Conservation (phyloP, 352 stramenopile species). For the Phytophthora kernoviae region DNA sequence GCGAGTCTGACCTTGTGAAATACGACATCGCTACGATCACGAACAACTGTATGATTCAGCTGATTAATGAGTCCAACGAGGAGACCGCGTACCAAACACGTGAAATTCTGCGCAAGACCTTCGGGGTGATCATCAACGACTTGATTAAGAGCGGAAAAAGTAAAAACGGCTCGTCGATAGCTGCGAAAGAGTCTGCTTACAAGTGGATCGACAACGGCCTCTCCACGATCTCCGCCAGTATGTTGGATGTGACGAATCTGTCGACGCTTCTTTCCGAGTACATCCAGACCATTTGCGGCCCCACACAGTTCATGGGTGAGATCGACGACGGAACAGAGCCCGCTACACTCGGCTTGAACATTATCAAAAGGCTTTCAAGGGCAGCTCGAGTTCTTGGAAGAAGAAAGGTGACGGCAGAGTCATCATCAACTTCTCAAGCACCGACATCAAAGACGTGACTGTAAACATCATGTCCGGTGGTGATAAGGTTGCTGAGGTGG, state of each 20-base stretch:
- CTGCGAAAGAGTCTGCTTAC: constrained; percentile 31
- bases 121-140: constrained; percentile 43
- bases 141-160: constrained; percentile 30
- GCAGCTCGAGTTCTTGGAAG: constrained; percentile 32
- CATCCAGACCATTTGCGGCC: constrained; percentile 50
- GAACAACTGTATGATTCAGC: constrained; percentile 31
- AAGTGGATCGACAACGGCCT: constrained; percentile 36
- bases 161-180: constrained; percentile 25
- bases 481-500: constrained; percentile 24
- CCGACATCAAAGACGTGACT: constrained; percentile 25
- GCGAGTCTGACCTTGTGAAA: constrained; percentile 47
- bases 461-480: constrained; percentile 37
- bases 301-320: constrained; percentile 36
- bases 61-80: constrained; percentile 3
- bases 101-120: constrained; percentile 39
- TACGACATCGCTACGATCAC: constrained; percentile 48
- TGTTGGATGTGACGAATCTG: constrained; percentile 41
- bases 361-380: constrained; percentile 36
- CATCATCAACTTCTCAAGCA: constrained; percentile 30
- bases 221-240: constrained; percentile 25
- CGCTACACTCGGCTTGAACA: constrained; percentile 32
- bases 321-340: constrained; percentile 38
- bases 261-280: constrained; percentile 37
- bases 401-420: constrained; percentile 26
- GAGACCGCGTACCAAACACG: constrained; percentile 24